Evolutionary conservation across 768 basidiomycete species (phyloP).

Genomic region (Tylopilus felleus): DNA sequence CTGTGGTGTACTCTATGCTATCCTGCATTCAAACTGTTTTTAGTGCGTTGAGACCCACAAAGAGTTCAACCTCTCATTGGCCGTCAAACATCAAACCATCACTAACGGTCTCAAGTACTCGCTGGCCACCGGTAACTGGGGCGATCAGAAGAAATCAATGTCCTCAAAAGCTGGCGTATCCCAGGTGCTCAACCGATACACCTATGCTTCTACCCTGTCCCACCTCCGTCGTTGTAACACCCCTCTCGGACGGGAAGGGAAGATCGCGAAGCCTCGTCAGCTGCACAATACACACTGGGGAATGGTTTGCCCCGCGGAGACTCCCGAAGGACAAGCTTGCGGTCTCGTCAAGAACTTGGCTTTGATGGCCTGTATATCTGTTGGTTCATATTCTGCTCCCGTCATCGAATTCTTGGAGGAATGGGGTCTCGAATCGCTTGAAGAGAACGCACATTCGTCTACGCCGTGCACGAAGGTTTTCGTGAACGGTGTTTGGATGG

Average conservation of each 20-base stretch:
- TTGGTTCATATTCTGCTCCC: constrained; percentile 92
- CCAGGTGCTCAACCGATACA: constrained; percentile 97
- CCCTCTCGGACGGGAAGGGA: constrained; percentile 95
- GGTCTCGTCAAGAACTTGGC: constrained; percentile 98
- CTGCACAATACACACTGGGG: constrained; percentile 99
- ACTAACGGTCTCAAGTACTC: constrained; percentile 98
- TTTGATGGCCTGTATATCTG: constrained; percentile 96
- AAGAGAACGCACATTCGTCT: constrained; percentile 85
- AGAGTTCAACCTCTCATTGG: constrained; percentile 86
- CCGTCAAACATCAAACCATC: constrained; percentile 95
- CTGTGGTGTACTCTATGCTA: background rate
- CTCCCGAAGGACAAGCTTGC: constrained; percentile 99
- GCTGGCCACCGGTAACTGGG: constrained; percentile 98
- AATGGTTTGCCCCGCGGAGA: constrained; percentile 99
- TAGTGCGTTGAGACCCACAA: constrained; percentile 97
- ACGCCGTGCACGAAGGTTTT: constrained; percentile 94
- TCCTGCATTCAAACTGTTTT: constrained; percentile 5
- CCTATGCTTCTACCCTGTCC: constrained; percentile 96
- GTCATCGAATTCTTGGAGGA: constrained; percentile 98
- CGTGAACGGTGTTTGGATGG: constrained; percentile 99
- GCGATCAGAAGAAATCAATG: constrained; percentile 98
- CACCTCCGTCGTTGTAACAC: constrained; percentile 98
- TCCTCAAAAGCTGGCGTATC: constrained; percentile 97
- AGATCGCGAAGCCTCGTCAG: constrained; percentile 98
- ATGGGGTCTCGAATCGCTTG: constrained; percentile 94